A percentile compares a stretch with the other conserved stretches of the same genome.
Conservation (phyloP, 371 early-diverging fungal genomes). For the Rhizopus stolonifer region DNA sequence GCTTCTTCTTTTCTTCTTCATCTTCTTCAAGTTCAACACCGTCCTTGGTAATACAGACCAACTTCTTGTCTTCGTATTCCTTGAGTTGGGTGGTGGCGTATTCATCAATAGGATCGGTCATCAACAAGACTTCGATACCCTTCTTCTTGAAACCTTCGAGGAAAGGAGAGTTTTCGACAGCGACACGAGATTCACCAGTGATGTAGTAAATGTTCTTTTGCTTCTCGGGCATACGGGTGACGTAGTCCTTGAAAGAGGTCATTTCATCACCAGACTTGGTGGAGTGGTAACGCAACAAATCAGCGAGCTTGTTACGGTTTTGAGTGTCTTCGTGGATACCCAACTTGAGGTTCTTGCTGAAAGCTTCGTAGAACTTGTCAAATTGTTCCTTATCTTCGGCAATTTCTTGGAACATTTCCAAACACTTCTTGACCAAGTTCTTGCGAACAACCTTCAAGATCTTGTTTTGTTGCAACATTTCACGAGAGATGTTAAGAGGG, state of each 20-base stretch:
- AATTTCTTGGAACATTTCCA: slow-evolving; percentile 76
- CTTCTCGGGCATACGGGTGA: slow-evolving; percentile 77
- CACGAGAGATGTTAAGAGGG: slow-evolving; percentile 90
- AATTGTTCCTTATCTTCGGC: slow-evolving; percentile 72
- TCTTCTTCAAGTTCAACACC: slow-evolving; percentile 98
- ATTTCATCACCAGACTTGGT: slow-evolving; percentile 65
- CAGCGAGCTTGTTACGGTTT: slow-evolving; percentile 67
- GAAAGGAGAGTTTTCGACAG: slow-evolving; percentile 97
- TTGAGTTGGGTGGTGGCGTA: slow-evolving; percentile 96
- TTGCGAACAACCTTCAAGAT: slow-evolving; percentile 78
- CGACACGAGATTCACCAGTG: slow-evolving; percentile 94
- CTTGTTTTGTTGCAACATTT: slow-evolving; percentile 81
- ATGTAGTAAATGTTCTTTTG: slow-evolving; percentile 95
- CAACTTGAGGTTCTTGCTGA: slow-evolving; percentile 71
- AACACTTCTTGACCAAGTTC: slow-evolving; percentile 77
- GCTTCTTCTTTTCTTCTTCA: slow-evolving; percentile 90
- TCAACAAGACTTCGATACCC: slow-evolving; percentile 94
- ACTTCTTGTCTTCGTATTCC: slow-evolving; percentile 98
- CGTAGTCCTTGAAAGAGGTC: slow-evolving; percentile 77
- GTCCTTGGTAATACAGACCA: slow-evolving; percentile 97
- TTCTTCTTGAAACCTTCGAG: slow-evolving; percentile 97
- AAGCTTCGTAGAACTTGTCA: slow-evolving; percentile 72
- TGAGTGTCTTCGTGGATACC: slow-evolving; percentile 75
- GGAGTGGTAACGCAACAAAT: slow-evolving; percentile 74
- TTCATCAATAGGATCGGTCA: slow-evolving; percentile 94